Evolutionary conservation across 805 yeast genomes (phyloP).

Genomic region (Komagataella pastoris): DNA sequence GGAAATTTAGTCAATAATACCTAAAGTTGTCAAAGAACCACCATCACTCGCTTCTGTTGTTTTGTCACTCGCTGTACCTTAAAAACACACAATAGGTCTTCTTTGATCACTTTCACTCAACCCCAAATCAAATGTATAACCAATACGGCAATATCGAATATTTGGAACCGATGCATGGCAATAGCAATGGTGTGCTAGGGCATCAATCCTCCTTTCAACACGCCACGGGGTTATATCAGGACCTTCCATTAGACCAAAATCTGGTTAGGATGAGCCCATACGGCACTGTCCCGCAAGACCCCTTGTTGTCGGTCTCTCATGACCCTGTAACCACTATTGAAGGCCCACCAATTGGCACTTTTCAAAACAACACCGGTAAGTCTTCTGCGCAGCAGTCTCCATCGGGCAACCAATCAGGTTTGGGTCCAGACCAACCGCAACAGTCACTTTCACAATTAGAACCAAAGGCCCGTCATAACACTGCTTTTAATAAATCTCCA

Average conservation of each 20-base stretch:
- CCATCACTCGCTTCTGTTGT: not conserved
- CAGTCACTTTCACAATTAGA: not conserved
- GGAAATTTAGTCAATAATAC: not conserved
- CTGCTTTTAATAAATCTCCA: not conserved
- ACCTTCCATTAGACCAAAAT: not conserved
- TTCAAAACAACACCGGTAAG: not conserved
- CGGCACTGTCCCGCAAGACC: not conserved
- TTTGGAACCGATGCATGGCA: not conserved
- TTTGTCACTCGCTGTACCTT: not conserved
- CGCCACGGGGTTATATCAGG: not conserved
- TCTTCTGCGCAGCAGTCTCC: not conserved
- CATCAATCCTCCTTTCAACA: not conserved
- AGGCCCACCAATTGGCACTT: not conserved
- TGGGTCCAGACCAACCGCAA: not conserved
- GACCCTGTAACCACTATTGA: not conserved
- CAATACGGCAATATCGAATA: not conserved
- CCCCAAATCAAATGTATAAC: not conserved
- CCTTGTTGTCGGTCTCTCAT: not conserved
- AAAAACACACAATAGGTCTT: not conserved
- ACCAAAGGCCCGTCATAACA: not conserved
- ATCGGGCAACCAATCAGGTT: not conserved
- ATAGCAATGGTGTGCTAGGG: not conserved
- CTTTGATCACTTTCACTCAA: not conserved
- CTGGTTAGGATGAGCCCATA: not conserved
- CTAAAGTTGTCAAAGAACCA: not conserved